A percentile compares a stretch with the other conserved stretches of the same genome.
phyloP scores from a whole-genome alignment of 2,329 filamentous ascomycete genomes.

The Pseudovirgaria hyperparasitica region DNA sequence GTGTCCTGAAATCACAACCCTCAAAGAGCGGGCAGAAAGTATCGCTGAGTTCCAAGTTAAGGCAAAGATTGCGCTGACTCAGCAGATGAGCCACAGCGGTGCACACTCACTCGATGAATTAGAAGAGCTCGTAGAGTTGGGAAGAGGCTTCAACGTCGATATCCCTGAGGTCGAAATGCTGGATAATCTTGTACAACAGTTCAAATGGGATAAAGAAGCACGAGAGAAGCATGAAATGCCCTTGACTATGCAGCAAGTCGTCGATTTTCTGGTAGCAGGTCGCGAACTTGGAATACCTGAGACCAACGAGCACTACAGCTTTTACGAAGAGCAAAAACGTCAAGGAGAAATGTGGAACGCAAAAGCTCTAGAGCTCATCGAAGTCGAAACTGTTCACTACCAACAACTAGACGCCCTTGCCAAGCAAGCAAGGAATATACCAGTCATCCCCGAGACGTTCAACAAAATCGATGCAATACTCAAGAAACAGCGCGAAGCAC shows the following conservation, averaged over 20 bases:
- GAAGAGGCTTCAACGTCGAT: slow-evolving; percentile 80
- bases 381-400: slow-evolving; percentile 85
- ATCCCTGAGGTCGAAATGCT: slow-evolving; percentile 78
- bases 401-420: slow-evolving; percentile 88
- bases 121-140: slow-evolving; percentile 82
- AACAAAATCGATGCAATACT: slow-evolving; percentile 79
- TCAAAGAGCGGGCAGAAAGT: slow-evolving; percentile 73
- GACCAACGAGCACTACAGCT: slow-evolving; percentile 66
- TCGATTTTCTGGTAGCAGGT: slow-evolving; percentile 65
- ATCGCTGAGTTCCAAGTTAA: slow-evolving; percentile 76
- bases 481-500: slow-evolving; percentile 89
- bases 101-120: slow-evolving; percentile 62
- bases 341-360: slow-evolving; percentile 81
- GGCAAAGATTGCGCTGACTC: slow-evolving; percentile 51
- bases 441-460: slow-evolving; percentile 71
- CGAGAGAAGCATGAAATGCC: slow-evolving; percentile 49
- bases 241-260: slow-evolving; percentile 65
- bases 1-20: slow-evolving; percentile 74
- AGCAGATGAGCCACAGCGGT: slow-evolving; percentile 37
- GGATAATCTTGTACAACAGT: slow-evolving; percentile 66
- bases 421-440: slow-evolving; percentile 64
- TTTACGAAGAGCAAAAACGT: slow-evolving; percentile 62
- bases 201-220: slow-evolving; percentile 79
- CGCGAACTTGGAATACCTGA: slow-evolving; percentile 63
- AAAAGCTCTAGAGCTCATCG: slow-evolving; percentile 84